Evolutionary conservation across 805 yeast genomes (phyloP), one percentile per base, ranked within the genome.

Genomic region (Metschnikowia dekortorum): DNA sequence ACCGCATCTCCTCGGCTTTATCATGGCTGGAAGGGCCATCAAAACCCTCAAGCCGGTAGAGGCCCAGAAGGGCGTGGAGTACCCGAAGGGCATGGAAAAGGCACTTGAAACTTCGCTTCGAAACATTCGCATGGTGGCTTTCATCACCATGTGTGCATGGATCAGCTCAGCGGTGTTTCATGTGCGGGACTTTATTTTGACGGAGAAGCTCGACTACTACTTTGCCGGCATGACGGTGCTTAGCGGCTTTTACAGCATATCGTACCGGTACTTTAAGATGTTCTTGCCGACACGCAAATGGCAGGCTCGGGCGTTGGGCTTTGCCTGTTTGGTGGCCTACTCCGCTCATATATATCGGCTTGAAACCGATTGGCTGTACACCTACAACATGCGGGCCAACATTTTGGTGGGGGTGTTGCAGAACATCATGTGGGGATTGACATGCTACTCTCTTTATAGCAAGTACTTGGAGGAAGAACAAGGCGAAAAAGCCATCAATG

Each of bases 381-480:
- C 95, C 1, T 94, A 94, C 66, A 92, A 92, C 69, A 92, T 94
- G 98, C 78, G 80, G 55, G 96, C 94, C 29, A 92, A 94, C 61
- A 83, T 94, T 1, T 65, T 78, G 0, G 78, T 89, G 46, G 99
- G 97, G 0, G 50, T 90, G 3, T 53, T 84, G 5, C 97, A 92
- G 60, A 87, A 90, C 64, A 53, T 78, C 2, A 53, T 64, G 18
- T 62, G 71, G 60, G 60, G 54, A 28, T 46, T 60, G 8, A 53
- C 64, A 16, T 70, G 75, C 52, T 73, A 59, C 51, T 46, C 60
- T 11, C 51, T 73, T 28, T 73, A 73, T 56, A 55, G 62, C 34
- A 54, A 61, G 43, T 70, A 71, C 51, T 53, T 53, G 22, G 45
- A 49, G 26, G 71, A 66, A 41, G 56, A 52, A 14, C 53, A 47